These are phyloP conservation scores for Coniochaeta sp. DNA, from an alignment of 2,329 filamentous ascomycete genomes.

Conservation along the genomic window DNA sequence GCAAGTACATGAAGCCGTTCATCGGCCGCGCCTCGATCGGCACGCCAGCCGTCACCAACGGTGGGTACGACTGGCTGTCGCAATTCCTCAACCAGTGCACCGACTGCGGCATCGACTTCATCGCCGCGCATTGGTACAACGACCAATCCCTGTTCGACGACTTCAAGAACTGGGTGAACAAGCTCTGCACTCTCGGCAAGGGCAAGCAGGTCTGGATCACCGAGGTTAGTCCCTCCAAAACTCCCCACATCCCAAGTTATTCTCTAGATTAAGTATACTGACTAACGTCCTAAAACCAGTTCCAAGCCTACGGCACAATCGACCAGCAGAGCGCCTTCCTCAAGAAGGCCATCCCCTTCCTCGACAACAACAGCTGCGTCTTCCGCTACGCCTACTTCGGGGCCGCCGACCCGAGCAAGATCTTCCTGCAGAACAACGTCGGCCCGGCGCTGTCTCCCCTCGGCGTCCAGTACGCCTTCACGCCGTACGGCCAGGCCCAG, in stretches of 20 bases:
- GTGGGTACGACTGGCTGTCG: constrained; percentile 32
- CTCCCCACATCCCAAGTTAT: not conserved
- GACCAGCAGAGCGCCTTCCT: constrained; percentile 32
- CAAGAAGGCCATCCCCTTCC: constrained; percentile 31
- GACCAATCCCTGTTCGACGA: constrained; percentile 24
- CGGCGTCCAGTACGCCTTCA: constrained; percentile 9
- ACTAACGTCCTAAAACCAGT: constrained; percentile 2
- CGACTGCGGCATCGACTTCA: constrained; percentile 34
- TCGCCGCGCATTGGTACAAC: constrained; percentile 42
- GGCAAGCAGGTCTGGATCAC: constrained; percentile 36
- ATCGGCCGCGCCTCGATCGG: constrained; percentile 34
- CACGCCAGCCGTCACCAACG: constrained; percentile 41
- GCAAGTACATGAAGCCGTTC: constrained; percentile 36
- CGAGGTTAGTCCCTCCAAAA: constrained; percentile 22
- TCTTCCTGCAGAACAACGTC: constrained; percentile 10
- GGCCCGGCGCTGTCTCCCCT: constrained; percentile 7
- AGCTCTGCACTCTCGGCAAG: constrained; percentile 27
- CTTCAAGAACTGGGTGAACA: constrained; percentile 34
- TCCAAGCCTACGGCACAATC: constrained; percentile 24
- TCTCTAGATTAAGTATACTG: not conserved
- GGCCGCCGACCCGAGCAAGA: constrained; percentile 12
- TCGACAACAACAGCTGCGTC: constrained; percentile 30
- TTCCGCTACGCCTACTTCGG: constrained; percentile 32
- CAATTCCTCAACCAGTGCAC: constrained; percentile 33
- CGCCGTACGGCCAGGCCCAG: constrained; percentile 3